Conservation (phyloP, 306 rosid species). For the Malus orientalis region DNA sequence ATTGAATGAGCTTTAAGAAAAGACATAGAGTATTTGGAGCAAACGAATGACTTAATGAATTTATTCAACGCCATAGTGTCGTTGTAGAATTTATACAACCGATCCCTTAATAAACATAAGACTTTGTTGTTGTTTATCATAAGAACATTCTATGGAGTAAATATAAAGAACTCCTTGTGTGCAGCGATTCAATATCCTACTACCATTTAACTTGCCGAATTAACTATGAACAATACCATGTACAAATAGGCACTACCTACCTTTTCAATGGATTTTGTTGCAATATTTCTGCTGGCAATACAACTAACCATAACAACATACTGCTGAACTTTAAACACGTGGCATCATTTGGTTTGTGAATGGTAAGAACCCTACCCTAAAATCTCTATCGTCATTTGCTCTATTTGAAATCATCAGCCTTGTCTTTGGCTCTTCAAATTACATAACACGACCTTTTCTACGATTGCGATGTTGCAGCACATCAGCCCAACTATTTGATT, state of each 20-base stretch:
- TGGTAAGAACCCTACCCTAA: not conserved
- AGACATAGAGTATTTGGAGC: too few relatives aligned
- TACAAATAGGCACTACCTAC: not conserved
- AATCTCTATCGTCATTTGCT: not conserved
- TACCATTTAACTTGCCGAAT: not conserved
- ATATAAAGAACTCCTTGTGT: not conserved
- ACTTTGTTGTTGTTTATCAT: not conserved
- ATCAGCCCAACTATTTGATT: not conserved
- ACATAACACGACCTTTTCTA: not conserved
- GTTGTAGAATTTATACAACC: too few relatives aligned
- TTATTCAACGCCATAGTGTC: too few relatives aligned
- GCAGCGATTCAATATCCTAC: not conserved
- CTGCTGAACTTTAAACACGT: not conserved
- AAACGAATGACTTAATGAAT: too few relatives aligned
- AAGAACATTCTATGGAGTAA: not conserved
- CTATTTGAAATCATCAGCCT: not conserved
- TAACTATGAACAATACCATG: not conserved
- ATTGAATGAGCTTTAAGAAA: too few relatives aligned
- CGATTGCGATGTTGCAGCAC: constrained; percentile 1
- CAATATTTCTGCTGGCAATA: not conserved
- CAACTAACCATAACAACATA: constrained; percentile 2
- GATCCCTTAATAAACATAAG: too few relatives aligned
- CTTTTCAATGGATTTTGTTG: not conserved
- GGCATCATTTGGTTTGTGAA: constrained; percentile 5
- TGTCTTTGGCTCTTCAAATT: not conserved